Evolutionary conservation across 1,139 yeast genomes (phyloP).

Genomic region (Yamadazyma atlantica): DNA sequence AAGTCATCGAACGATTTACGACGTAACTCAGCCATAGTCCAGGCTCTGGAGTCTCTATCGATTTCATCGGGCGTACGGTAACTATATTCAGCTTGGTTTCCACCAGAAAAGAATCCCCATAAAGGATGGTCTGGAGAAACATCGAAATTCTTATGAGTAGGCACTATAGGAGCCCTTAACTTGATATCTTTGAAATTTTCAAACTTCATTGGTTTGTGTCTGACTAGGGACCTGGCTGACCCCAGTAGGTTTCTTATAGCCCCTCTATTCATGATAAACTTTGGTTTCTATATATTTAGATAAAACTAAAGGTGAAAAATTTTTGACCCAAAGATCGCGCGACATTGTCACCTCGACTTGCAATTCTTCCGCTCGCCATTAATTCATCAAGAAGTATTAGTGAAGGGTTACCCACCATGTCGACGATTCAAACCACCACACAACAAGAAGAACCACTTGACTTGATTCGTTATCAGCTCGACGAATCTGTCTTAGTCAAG

Average conservation of each 20-base stretch:
- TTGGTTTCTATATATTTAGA: background rate
- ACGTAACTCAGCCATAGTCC: conserved; percentile 88
- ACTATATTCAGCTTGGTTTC: conserved; percentile 45
- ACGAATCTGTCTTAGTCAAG: conserved; percentile 84
- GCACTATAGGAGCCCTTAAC: conserved; percentile 84
- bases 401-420: conserved; percentile 21
- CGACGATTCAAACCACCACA: conserved; percentile 32
- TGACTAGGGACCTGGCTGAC: conserved; percentile 16
- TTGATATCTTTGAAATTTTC: conserved; percentile 30
- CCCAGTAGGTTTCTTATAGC: conserved; percentile 20
- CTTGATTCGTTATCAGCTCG: conserved; percentile 79
- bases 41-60: conserved; percentile 63
- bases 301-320: conserved; percentile 5
- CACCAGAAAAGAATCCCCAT: conserved; percentile 86
- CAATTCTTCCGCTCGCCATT: background rate
- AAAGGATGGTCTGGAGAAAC: conserved; percentile 88
- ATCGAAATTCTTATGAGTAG: conserved; percentile 69
- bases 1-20: conserved; percentile 89
- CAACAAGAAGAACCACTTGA: conserved; percentile 72
- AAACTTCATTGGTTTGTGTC: conserved; percentile 31
- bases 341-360: background rate
- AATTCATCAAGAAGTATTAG: background rate
- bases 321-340: conserved; percentile 1
- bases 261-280: conserved; percentile 5
- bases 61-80: conserved; percentile 62